Evolutionary conservation across 1,284 basidiomycete species (phyloP).

Genomic region (Ustilago hordei): DNA sequence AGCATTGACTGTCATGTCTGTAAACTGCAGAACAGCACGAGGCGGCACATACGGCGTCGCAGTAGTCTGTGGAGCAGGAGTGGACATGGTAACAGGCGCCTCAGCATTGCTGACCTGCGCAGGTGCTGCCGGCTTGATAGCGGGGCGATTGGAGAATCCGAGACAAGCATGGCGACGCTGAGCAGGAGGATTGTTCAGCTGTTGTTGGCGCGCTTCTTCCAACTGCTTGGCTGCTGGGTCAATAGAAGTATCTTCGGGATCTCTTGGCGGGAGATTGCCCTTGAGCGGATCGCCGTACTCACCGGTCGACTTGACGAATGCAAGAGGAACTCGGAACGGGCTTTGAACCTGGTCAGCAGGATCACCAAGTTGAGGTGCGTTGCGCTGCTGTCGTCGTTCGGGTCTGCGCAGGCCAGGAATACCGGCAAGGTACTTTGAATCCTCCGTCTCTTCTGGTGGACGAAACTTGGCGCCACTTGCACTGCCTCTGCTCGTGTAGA

Average conservation of each 20-base stretch:
- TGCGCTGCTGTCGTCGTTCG: constrained; percentile 21
- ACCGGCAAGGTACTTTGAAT: constrained; percentile 46
- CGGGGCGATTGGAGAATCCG: constrained; percentile 39
- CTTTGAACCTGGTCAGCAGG: constrained; percentile 32
- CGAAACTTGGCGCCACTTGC: constrained; percentile 29
- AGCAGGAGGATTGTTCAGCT: constrained; percentile 19
- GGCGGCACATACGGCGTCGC: constrained; percentile 27
- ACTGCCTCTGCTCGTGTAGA: constrained; percentile 35
- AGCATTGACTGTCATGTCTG: constrained; percentile 1
- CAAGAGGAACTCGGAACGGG: constrained; percentile 47
- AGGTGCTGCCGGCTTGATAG: constrained; percentile 15
- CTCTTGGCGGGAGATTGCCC: constrained; percentile 26
- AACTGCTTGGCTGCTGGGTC: constrained; percentile 24
- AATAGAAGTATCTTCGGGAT: constrained; percentile 7
- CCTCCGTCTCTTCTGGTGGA: constrained; percentile 51
- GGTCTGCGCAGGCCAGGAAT: constrained; percentile 44
- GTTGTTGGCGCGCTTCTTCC: constrained; percentile 20
- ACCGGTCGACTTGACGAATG: constrained; percentile 58
- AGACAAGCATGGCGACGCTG: constrained; percentile 43
- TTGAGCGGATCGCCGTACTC: constrained; percentile 44
- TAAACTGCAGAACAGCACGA: constrained; percentile 15
- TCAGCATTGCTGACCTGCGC: not conserved
- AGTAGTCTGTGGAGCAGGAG: not conserved
- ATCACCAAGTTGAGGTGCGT: constrained; percentile 34
- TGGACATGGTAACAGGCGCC: not conserved